Conservation (phyloP, 2,329 filamentous ascomycete genomes). For the Verticillium albo-atrum region DNA sequence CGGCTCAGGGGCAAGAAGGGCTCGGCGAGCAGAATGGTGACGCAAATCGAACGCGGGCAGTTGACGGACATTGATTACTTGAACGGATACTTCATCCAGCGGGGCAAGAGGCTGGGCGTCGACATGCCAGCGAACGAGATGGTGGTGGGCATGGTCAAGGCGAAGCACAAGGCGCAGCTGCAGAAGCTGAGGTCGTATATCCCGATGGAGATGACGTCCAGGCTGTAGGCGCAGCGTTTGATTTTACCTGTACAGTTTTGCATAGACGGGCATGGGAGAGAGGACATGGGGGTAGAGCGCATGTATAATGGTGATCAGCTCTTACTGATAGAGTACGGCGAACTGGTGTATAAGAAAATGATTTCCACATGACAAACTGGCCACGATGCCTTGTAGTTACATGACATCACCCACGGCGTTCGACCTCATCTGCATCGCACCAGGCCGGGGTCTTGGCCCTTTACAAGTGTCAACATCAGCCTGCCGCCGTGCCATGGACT, state of each 20-base stretch:
- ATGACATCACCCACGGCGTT: no score
- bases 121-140: constrained; percentile 67
- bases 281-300: no score
- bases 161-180: constrained; percentile 45
- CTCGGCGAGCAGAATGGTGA: constrained; percentile 59
- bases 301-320: not conserved
- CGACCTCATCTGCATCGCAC: no score
- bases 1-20: constrained; percentile 53
- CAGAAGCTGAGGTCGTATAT: constrained; percentile 26
- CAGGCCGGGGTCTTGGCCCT: no score
- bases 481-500: no score
- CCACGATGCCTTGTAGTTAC: no score
- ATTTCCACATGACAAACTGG: no score
- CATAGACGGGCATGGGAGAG: not conserved
- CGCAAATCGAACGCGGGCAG: constrained; percentile 55
- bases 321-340: not conserved
- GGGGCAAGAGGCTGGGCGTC: constrained; percentile 70
- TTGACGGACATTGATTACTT: constrained; percentile 77
- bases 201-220: constrained; percentile 29
- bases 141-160: constrained; percentile 68
- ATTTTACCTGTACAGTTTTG: not conserved
- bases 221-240: not conserved
- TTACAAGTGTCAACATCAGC: no score
- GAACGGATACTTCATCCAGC: constrained; percentile 80
- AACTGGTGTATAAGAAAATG: not conserved